Evolutionary conservation across 2,329 filamentous ascomycete genomes (phyloP).

Genomic region (Zasmidium cellare): DNA sequence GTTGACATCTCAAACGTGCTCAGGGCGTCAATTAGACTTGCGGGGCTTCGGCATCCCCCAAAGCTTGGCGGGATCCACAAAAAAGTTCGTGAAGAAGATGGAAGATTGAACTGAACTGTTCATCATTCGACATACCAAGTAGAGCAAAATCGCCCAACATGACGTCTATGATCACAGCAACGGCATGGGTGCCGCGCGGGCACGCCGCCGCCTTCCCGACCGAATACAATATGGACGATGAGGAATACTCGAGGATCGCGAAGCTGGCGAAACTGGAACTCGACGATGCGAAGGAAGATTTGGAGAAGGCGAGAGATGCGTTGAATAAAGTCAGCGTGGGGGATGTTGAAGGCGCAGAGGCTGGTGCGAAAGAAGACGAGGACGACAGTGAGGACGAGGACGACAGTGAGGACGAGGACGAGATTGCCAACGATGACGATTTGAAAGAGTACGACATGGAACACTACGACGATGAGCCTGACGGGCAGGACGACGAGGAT

Average conservation of each 20-base stretch:
- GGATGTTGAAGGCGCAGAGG: slow-evolving; percentile 61
- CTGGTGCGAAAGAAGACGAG: slow-evolving; percentile 61
- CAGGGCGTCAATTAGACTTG: neutral
- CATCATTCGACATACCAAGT: neutral
- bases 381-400: slow-evolving; percentile 44
- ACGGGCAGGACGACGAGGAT: slow-evolving; percentile 57
- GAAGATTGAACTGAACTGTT: neutral
- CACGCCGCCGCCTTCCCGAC: slow-evolving; percentile 51
- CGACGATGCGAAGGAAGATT: slow-evolving; percentile 86
- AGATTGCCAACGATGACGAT: slow-evolving; percentile 66
- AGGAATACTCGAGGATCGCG: slow-evolving; percentile 52
- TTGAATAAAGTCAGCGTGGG: slow-evolving; percentile 36
- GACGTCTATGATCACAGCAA: slow-evolving; percentile 59
- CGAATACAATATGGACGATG: slow-evolving; percentile 53
- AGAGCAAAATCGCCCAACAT: slow-evolving; percentile 17
- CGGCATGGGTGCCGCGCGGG: slow-evolving; percentile 54
- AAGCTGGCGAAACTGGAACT: slow-evolving; percentile 65
- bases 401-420: slow-evolving; percentile 26
- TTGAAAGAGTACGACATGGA: slow-evolving; percentile 96
- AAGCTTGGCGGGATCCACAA: neutral
- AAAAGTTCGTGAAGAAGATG: neutral
- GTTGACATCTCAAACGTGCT: slow-evolving; percentile 1
- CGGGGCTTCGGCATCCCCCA: neutral
- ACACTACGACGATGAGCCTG: slow-evolving; percentile 79
- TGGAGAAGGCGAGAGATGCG: slow-evolving; percentile 65